Base-by-base conservation (phyloP, 768 basidiomycete genomes). In the Mrakia hoshinonis region DNA sequence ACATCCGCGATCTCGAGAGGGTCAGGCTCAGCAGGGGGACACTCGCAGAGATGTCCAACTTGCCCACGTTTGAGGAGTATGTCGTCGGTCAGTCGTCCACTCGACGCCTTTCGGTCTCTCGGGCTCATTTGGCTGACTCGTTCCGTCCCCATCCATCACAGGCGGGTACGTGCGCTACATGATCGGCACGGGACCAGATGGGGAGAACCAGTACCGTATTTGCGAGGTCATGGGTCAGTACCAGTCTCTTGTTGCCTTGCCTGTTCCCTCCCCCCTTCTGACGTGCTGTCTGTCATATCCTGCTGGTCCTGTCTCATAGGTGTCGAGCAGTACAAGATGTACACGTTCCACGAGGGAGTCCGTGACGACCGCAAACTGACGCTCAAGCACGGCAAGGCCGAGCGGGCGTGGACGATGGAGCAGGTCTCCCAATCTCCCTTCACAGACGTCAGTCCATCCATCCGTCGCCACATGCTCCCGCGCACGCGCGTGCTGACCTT, bases 151-250 rank as follows among this genome's bases (percentile, higher is more conserved):
- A 24, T 62, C 55, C 15, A 6, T 36, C 29, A 4, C 20, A 92
- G 93, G 88, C 58, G 85, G 86, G 31, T 98, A 87, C 86, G 92
- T 98, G 12, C 85, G 94, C 48, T 89, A 90, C 77, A 81, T 90
- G 48, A 87, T 94, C 74, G 91, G 90, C 0, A 75, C 51, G 13
- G 12, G 34, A 12, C 43, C 58, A 3, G 69, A 54, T 24, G 61
- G 7, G 18, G 38, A 62, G 24, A 48, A 31, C 31, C 43, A 47
- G 31, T 72, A 72, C 31, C 54, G 64, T 9, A 36, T 67, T 2
- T 72, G 65, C 46, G 65, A 90, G 79, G 82, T 98, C 47, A 79
- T 81, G 24, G 85, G 93, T 93, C 69, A 75, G 90, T 83, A n/a
- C 15, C 43, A 43, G 43, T 43, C 43, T 6, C n/a, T 43, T 15